Base-by-base conservation (phyloP, 2,329 filamentous ascomycete species). In the Nothophoma quercina region DNA sequence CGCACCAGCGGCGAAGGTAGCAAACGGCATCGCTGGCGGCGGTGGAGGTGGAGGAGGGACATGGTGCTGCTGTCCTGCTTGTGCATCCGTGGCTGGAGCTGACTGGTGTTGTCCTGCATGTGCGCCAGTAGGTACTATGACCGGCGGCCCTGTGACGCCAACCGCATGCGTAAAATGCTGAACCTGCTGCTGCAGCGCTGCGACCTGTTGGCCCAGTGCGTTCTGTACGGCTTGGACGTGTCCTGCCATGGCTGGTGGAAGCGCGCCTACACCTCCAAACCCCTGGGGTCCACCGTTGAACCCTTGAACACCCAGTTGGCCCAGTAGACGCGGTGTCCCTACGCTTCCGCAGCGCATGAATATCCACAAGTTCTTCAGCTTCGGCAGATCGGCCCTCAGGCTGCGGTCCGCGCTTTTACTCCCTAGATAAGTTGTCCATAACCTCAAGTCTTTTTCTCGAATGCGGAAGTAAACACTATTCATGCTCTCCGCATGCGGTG, bases 371-470 rank as follows among this genome's bases (percentile, higher is more conserved):
- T 49, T 68, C 63, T 67, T 71, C 46, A 76, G 56, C 19, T 65
- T 65, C 2, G 73, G 73, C 44, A 75, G 55, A 51, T 76, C 73
- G 18, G 44, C 46, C 28, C 60, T 64, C 28, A 76, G 56, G 22
- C 69, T 72, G 28, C 73, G 62, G 13, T 66, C 64, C 16, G 36
- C 25, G 13, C 52, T 63, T 35, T 58, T 67, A 33, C 67, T 71
- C n/a, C 69, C 64, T 16, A 76, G 60, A 48, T 75, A 76, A 12
- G 45, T 51, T 2, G 68, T 72, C 73, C 73, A 76, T 23, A 75
- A 57, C 19, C 68, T 59, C 25, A 75, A 56, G 40, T 76, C 73
- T 28, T 68, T 68, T 34, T 75, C 71, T 30, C 68, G 67, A 35
- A 75, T 70, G 23, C 70, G 68, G 23, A 76, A 65, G 51, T 68